phyloP scores from a whole-genome alignment of 2,329 filamentous ascomycete species.

The Ophioceras dolichostomum region DNA sequence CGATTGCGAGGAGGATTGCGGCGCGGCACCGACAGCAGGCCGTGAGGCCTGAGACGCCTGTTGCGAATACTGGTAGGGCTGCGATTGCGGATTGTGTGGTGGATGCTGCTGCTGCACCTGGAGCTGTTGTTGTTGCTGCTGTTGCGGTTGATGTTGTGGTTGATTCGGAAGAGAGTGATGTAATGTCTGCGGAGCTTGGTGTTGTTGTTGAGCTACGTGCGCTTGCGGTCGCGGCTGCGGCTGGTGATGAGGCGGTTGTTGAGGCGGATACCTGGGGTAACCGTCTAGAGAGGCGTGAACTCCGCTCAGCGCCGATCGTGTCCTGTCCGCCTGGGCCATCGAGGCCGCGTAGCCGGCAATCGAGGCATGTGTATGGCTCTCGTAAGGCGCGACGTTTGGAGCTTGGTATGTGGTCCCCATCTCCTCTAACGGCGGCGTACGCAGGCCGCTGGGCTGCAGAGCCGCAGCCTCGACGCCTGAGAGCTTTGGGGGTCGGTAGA shows the following conservation, averaged over 20 bases:
- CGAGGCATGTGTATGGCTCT: constrained; percentile 9
- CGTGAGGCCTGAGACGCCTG: constrained; percentile 6
- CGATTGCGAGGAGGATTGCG: constrained; percentile 7
- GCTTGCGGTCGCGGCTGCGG: constrained; percentile 5
- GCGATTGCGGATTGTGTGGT: constrained; percentile 1
- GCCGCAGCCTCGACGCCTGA: neutral
- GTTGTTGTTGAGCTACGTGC: neutral
- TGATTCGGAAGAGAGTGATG: neutral
- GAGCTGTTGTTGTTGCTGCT: constrained; percentile 4
- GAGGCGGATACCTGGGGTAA: constrained; percentile 3
- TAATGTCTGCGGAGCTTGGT: constrained; percentile 1
- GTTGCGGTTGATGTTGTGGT: constrained; percentile 1
- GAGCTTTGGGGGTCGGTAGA: neutral
- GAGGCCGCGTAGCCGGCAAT: constrained; percentile 3
- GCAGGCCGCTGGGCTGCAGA: constrained; percentile 9
- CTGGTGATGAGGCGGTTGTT: constrained; percentile 4
- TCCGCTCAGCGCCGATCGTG: constrained; percentile 8
- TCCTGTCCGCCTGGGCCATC: constrained; percentile 9
- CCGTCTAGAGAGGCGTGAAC: constrained; percentile 5
- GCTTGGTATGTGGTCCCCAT: constrained; percentile 20
- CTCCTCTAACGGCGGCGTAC: constrained; percentile 16
- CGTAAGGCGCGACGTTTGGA: constrained; percentile 14
- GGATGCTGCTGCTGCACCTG: neutral
- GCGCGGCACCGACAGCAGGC: neutral
- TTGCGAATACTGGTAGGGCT: constrained; percentile 7